These are phyloP conservation scores for Carex kokanica DNA, from an alignment of 176 grass and related monocot genomes.

Conservation along the genomic window DNA sequence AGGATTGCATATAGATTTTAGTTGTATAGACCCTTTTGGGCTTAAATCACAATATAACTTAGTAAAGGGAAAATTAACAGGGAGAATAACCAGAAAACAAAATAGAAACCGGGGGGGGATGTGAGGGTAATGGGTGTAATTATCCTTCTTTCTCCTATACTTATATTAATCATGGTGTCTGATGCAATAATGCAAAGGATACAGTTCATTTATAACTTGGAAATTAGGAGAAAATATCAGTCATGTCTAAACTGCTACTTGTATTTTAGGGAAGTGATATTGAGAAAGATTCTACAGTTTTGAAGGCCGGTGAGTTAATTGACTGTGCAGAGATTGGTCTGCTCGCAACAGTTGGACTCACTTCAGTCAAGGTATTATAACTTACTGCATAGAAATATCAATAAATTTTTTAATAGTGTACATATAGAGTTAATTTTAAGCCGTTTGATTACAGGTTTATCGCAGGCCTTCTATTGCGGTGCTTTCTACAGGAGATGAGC, in stretches of 20 bases:
- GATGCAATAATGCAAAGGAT: not conserved
- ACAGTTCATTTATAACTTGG: not conserved
- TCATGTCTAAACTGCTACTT: not conserved
- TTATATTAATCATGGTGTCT: not conserved
- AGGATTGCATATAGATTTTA: not conserved
- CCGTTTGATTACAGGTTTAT: slow-evolving; percentile 48
- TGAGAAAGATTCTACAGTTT: slow-evolving; percentile 61
- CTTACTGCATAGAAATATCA: not conserved
- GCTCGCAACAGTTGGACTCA: slow-evolving; percentile 71
- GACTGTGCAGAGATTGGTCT: slow-evolving; percentile 82
- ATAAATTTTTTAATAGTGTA: not conserved
- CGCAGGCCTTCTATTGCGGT: slow-evolving; percentile 60
- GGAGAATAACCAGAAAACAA: not conserved
- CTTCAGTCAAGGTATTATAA: slow-evolving; percentile 58
- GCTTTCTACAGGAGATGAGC: slow-evolving; percentile 90
- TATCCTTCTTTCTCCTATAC: not conserved
- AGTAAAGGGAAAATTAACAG: not conserved
- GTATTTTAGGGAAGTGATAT: slow-evolving; percentile 74
- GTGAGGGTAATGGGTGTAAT: not conserved
- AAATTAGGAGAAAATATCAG: not conserved
- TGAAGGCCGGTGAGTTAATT: slow-evolving; percentile 64
- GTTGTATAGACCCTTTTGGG: not conserved
- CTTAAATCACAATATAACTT: not conserved
- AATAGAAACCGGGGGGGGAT: not conserved
- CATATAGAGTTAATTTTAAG: slow-evolving; percentile 1